Evolutionary conservation across 257 asterid genomes (phyloP), one percentile per base, ranked within the genome.

Genomic region (Asclepias syriaca): DNA sequence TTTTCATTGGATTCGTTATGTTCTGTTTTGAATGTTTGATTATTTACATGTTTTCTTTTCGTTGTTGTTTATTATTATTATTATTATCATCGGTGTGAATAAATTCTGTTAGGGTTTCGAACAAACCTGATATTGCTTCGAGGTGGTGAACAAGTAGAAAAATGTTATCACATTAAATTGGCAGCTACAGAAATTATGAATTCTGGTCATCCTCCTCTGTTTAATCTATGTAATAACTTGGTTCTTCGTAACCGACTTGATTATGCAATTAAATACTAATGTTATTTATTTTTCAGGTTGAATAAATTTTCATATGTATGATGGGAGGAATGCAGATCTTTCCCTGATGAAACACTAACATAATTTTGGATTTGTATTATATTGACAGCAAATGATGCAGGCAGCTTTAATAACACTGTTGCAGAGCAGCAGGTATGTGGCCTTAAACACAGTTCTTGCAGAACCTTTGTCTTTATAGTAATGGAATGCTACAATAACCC

Each of bases 371-470:
- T n/a, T 78, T 78, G 72, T 69, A 61, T 77, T 81, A 70, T 34
- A 78, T 76, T 87, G 80, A 72, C 97, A 95, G 99, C 83, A 65
- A 92, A 92, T 73, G 99, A 90, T 81, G 93, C 91, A 54, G 98
- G 97, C 72, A 74, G 99, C 87, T 95, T 95, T 87, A 95, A 90
- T 89, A 92, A 95, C 87, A 95, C 96, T 69, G 98, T 95, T 72
- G 79, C 95, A 4, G 99, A 81, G 84, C 96, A 92, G 83, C 97
- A 95, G 98, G 99, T 95, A 85, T 58, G 84, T 68, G 43, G 43
- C 58, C 13, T 72, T 72, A 54, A 59, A 43, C 66, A 46, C 75
- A 45, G 43, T 68, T 73, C 70, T 50, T 60, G 59, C 66, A 76
- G 14, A 9, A 24, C 9, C 51, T 66, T 71, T 57, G 22, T 53